Evolutionary conservation across 805 yeast genomes (phyloP).

Genomic region (Isabelozyma heimii): DNA sequence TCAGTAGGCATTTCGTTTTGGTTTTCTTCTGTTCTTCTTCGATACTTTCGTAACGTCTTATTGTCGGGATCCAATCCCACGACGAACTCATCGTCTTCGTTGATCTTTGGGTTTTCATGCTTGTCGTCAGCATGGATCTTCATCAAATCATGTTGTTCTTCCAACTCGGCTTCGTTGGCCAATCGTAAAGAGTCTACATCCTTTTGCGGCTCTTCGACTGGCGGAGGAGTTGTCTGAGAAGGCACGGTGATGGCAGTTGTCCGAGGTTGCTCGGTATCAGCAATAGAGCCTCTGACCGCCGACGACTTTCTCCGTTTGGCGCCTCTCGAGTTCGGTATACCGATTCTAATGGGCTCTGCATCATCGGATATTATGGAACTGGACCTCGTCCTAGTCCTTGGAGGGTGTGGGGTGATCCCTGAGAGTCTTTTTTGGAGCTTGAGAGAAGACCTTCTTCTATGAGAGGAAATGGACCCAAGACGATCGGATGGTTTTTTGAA

Average conservation of each 20-base stretch:
- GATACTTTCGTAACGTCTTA: slow-evolving; percentile 25
- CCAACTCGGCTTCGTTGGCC: background rate
- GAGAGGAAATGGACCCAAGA: slow-evolving; percentile 4
- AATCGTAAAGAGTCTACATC: background rate
- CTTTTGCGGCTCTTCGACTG: background rate
- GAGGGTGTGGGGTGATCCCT: slow-evolving; percentile 30
- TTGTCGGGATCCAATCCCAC: slow-evolving; percentile 32
- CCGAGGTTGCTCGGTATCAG: no score
- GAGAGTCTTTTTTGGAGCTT: slow-evolving; percentile 34
- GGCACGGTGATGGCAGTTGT: background rate
- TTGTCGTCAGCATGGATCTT: background rate
- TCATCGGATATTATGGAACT: slow-evolving; percentile 5
- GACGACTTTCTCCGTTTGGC: slow-evolving; percentile 28
- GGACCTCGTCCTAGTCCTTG: slow-evolving; percentile 19
- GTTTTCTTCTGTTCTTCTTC: slow-evolving; percentile 10
- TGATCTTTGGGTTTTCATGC: slow-evolving; percentile 1
- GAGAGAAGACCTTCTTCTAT: slow-evolving; percentile 27
- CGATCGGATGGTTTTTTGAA: slow-evolving; percentile 24
- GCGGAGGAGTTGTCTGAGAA: background rate
- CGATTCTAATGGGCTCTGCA: slow-evolving; percentile 30
- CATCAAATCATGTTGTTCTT: background rate
- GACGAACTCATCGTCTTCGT: slow-evolving; percentile 15
- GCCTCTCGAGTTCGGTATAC: slow-evolving; percentile 33
- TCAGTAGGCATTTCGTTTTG: slow-evolving; percentile 8
- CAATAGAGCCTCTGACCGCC: slow-evolving; percentile 1